Percentiles rank a stretch among this genome's conserved stretches.
Evolutionary conservation across 768 basidiomycete species (phyloP).

Genomic region (Boletus rubropictus): DNA sequence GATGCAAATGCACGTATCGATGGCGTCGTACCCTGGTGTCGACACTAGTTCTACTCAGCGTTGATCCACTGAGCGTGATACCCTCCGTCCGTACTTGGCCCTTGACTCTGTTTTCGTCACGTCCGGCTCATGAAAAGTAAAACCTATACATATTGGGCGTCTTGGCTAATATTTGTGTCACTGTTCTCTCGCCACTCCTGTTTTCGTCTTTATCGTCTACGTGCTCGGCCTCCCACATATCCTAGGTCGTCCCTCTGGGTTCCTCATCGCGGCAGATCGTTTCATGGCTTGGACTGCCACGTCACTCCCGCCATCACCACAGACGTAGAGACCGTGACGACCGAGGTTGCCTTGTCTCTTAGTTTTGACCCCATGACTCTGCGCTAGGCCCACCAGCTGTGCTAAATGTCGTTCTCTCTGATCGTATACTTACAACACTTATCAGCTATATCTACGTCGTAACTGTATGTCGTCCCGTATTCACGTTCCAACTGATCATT

Average conservation of each 20-base stretch:
- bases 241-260: conserved; percentile 23
- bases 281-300: conserved; percentile 6
- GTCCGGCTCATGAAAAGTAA: conserved; percentile 25
- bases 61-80: conserved; percentile 16
- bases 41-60: conserved; percentile 14
- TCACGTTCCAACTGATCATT: conserved; percentile 1
- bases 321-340: conserved; percentile 17
- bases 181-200: conserved; percentile 8
- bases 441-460: conserved; percentile 23
- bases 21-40: conserved; percentile 18
- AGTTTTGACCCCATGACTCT: neutral
- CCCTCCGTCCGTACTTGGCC: neutral
- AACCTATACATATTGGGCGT: conserved; percentile 34
- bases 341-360: conserved; percentile 1
- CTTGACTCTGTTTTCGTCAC: neutral
- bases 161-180: conserved; percentile 24
- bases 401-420: conserved; percentile 20
- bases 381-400: conserved; percentile 4
- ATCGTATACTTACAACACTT: conserved; percentile 16
- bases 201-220: conserved; percentile 8
- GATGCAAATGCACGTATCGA: conserved; percentile 27
- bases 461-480: conserved; percentile 21
- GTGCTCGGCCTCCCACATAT: conserved; percentile 31
- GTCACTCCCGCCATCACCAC: conserved; percentile 7
- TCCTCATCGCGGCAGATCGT: conserved; percentile 9